Evolutionary conservation across 2,329 filamentous ascomycete genomes (phyloP).

Genomic region (Orbilia javanica): DNA sequence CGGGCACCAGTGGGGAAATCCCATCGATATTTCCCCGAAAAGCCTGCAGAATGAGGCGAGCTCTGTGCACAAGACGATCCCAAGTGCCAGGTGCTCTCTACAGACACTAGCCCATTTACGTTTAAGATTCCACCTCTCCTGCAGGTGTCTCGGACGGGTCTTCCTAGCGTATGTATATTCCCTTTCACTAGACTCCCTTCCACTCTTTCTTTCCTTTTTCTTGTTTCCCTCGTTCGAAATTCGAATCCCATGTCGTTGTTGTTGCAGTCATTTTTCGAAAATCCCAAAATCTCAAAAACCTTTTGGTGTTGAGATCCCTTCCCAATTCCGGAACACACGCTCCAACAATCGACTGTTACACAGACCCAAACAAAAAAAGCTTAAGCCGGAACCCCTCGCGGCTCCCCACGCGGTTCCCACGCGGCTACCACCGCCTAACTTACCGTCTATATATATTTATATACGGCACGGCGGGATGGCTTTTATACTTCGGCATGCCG

Average conservation of each 20-base stretch:
- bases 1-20: neutral
- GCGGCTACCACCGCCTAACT: constrained; percentile 7
- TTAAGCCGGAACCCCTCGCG: constrained; percentile 26
- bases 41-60: neutral
- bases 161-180: neutral
- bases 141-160: constrained; percentile 2
- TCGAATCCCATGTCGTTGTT: neutral
- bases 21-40: neutral
- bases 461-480: too few relatives aligned
- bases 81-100: neutral
- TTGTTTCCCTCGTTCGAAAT: too few relatives aligned
- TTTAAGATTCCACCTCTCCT: neutral
- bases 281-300: too few relatives aligned
- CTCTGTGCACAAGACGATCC: constrained; percentile 7
- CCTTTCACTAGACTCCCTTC: neutral
- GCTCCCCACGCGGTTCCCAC: constrained; percentile 19
- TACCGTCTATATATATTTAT: too few relatives aligned
- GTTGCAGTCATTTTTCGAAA: neutral
- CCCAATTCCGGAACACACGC: constrained; percentile 53
- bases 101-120: constrained; percentile 1
- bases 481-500: neutral
- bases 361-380: constrained; percentile 13
- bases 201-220: neutral
- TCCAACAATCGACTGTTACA: constrained; percentile 56
- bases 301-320: neutral